Conservation (phyloP, 306 rosid genomes). For the Cucumis sativus region DNA sequence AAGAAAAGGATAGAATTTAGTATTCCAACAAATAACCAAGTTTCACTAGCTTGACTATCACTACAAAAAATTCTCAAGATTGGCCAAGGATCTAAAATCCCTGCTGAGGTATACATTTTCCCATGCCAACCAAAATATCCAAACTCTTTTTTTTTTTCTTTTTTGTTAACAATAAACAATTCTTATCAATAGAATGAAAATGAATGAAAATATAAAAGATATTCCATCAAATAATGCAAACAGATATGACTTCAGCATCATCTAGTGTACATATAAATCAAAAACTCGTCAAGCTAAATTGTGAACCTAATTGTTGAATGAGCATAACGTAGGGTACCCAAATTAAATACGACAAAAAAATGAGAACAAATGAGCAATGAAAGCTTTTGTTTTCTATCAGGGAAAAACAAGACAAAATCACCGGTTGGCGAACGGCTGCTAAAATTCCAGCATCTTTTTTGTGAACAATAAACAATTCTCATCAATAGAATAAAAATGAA, state of each 20-base stretch:
- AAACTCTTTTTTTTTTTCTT: background rate
- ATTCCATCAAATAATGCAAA: background rate
- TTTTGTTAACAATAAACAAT: too few species aligned
- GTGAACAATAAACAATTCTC: too few species aligned
- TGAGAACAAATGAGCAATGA: background rate
- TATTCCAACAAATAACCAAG: background rate
- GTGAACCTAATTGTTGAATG: background rate
- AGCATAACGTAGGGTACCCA: background rate
- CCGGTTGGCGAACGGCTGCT: constrained; percentile 95
- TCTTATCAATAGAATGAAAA: too few species aligned
- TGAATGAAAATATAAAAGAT: background rate
- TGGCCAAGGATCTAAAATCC: background rate
- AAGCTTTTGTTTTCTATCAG: background rate
- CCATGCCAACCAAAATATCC: background rate
- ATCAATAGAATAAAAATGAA: background rate
- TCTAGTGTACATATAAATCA: background rate
- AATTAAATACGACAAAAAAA: background rate
- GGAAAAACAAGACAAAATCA: constrained; percentile 8
- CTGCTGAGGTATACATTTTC: background rate
- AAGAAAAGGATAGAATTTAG: too few species aligned
- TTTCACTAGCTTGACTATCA: background rate
- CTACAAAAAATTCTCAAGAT: background rate
- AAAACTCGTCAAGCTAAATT: background rate
- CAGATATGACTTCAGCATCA: background rate
- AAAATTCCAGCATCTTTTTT: constrained; percentile 64